Evolutionary conservation across 2,329 filamentous ascomycete genomes (phyloP), one percentile per base, ranked within the genome.

Genomic region (Fusarium albidum): DNA sequence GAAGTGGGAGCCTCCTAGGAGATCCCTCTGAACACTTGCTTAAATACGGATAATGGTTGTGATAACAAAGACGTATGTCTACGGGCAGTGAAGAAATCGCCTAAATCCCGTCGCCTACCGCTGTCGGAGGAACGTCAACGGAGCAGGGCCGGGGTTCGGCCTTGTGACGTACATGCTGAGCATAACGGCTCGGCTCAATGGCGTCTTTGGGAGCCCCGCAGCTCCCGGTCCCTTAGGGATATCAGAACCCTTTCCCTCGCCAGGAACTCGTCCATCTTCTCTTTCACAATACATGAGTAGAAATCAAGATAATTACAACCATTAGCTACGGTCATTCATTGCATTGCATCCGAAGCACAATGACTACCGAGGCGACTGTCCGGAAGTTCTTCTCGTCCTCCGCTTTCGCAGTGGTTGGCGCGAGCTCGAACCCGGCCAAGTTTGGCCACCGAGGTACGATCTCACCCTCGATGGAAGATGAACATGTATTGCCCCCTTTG

Each of bases 361-460:
- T 85, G 82, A 74, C 82, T 17, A 90, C 90, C 77, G 87, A 92
- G 70, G 80, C 85, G 39, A 84, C 89, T 38, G 87, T 92, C 38
- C 86, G 85, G 59, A 81, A 82, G 11, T 97, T 97, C 81, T 96
- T 97, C 78, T 81, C 85, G 4, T 89, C 88, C 8, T 84, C 88
- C 21, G 80, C 83, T 62, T 96, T 94, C 72, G 93, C 94, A 52
- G 94, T 97, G 25, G 92, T 93, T 15, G 94, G 94, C 66, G 94
- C 94, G 31, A 94, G 89, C 71, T 90, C 90, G 45, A 92, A 96
- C 75, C 80, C 89, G 33, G 78, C 81, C 70, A 97, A 96, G 73
- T 97, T 90, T 69, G 94, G 95, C 18, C 89, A 96, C 74, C 93
- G 92, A 79, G 87, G 92, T 93, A 73, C 52, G 77, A 18, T 37